These are phyloP conservation scores for Juncus effusus DNA, from an alignment of 176 grass and related monocot genomes.

Conservation along the genomic window DNA sequence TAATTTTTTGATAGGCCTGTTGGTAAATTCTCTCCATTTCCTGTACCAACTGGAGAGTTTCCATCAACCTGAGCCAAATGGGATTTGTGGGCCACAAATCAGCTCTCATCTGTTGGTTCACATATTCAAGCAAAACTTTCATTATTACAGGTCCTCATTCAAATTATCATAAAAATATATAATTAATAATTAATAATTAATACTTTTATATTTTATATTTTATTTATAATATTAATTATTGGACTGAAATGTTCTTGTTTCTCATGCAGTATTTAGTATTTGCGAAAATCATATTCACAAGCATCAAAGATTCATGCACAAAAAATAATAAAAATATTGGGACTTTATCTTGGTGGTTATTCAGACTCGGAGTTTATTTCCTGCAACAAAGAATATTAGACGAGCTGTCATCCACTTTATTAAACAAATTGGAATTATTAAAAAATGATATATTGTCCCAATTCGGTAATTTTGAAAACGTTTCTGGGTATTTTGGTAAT, in stretches of 20 bases:
- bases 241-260: too few relatives aligned
- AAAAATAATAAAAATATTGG: conserved; percentile 3
- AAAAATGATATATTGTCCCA: conserved; percentile 51
- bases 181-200: too few relatives aligned
- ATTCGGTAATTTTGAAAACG: conserved; percentile 62
- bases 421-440: conserved; percentile 57
- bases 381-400: conserved; percentile 80
- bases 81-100: conserved; percentile 71
- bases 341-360: conserved; percentile 79
- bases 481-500: conserved; percentile 54
- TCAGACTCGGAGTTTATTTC: conserved; percentile 55
- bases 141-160: conserved; percentile 63
- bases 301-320: too few relatives aligned
- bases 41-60: conserved; percentile 27
- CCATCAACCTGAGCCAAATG: conserved; percentile 45
- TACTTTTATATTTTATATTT: conserved; percentile 12
- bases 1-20: conserved; percentile 52
- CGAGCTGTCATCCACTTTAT: conserved; percentile 72
- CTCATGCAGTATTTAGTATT: too few relatives aligned
- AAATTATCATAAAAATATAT: not conserved
- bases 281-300: too few relatives aligned
- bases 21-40: conserved; percentile 52
- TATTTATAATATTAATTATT: not conserved
- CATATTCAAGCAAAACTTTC: conserved; percentile 72
- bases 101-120: conserved; percentile 68